Evolutionary conservation across 495 filamentous ascomycete genomes (phyloP).

Genomic region (Tuber umbilicatum): DNA sequence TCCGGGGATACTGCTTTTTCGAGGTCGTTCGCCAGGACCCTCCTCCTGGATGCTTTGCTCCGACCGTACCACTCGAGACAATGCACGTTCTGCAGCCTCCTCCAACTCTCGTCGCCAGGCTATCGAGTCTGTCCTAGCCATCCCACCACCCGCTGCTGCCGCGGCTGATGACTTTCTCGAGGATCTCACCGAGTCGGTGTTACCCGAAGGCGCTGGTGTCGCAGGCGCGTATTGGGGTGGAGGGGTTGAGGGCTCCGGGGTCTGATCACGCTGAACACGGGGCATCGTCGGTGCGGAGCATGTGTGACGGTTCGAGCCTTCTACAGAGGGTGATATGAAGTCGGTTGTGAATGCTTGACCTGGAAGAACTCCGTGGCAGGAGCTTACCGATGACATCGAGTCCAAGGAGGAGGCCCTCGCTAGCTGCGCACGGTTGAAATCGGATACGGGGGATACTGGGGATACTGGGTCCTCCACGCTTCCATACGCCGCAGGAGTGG

Average conservation of each 20-base stretch:
- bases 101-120: slow-evolving; percentile 29
- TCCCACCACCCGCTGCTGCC: slow-evolving; percentile 11
- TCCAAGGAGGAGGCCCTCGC: neutral
- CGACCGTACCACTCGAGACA: slow-evolving; percentile 25
- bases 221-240: slow-evolving; percentile 24
- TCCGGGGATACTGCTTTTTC: slow-evolving; percentile 33
- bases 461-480: slow-evolving; percentile 8
- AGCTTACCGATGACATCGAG: slow-evolving; percentile 18
- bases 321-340: neutral
- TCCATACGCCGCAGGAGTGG: slow-evolving; percentile 14
- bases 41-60: slow-evolving; percentile 35
- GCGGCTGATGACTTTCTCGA: slow-evolving; percentile 17
- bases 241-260: slow-evolving; percentile 17
- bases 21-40: slow-evolving; percentile 24
- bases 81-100: slow-evolving; percentile 27
- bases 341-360: slow-evolving; percentile 30
- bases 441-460: slow-evolving; percentile 12
- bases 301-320: slow-evolving; percentile 15
- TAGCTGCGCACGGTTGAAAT: slow-evolving; percentile 12
- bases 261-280: neutral
- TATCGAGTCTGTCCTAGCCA: slow-evolving; percentile 32
- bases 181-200: slow-evolving; percentile 14
- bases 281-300: slow-evolving; percentile 13
- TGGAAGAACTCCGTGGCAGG: slow-evolving; percentile 22
- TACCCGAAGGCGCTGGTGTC: slow-evolving; percentile 13